Evolutionary conservation across 306 rosid species (phyloP).

Genomic region (Begonia loranthoides): DNA sequence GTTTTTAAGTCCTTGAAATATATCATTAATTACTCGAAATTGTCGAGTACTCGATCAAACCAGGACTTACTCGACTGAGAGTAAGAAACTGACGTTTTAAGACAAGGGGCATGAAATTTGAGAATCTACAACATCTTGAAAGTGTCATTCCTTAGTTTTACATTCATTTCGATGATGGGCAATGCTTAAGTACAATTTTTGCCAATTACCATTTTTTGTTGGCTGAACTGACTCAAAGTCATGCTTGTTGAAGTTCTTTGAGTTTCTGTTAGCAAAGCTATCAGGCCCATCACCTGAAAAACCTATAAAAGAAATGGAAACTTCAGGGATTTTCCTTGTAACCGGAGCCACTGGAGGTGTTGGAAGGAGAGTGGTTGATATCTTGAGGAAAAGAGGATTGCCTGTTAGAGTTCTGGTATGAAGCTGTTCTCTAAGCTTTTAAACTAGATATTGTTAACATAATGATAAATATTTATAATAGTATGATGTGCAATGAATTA

Average conservation of each 20-base stretch:
- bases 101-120: no score
- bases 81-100: no score
- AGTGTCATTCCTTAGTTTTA: no score
- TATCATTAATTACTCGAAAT: no score
- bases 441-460: no score
- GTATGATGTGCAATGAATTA: constrained; percentile 3
- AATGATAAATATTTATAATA: not conserved
- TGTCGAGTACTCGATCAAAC: no score
- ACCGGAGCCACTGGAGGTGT: constrained; percentile 99
- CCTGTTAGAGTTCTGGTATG: constrained; percentile 79
- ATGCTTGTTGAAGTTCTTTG: constrained; percentile 56
- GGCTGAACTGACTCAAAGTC: constrained; percentile 30
- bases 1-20: no score
- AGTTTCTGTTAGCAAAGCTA: constrained; percentile 55
- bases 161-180: no score
- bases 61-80: no score
- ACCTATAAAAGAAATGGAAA: constrained; percentile 44
- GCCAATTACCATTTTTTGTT: constrained; percentile 2
- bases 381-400: constrained; percentile 57
- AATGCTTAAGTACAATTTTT: not conserved
- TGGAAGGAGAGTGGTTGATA: constrained; percentile 79
- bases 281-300: constrained; percentile 43
- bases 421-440: constrained; percentile 9
- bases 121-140: no score
- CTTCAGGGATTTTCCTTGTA: constrained; percentile 65